Conservation (phyloP, 2,329 filamentous ascomycete species). For the Phialophora macrospora region DNA sequence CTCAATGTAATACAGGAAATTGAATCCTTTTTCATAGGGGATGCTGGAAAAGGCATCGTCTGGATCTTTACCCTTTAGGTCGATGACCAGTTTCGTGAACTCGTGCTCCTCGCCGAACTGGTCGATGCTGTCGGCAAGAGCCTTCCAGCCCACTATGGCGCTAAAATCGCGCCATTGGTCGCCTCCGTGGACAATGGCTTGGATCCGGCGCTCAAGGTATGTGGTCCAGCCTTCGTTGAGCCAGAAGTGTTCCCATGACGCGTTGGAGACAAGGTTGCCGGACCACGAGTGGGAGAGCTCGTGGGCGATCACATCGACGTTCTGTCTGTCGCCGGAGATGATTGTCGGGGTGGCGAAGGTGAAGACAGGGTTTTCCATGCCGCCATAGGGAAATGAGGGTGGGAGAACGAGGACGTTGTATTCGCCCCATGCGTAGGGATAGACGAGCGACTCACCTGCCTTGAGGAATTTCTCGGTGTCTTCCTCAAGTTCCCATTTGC, state of each 20-base stretch:
- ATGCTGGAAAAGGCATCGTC: constrained; percentile 93
- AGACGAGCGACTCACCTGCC: constrained; percentile 78
- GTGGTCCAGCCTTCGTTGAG: constrained; percentile 86
- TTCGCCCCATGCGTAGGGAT: constrained; percentile 89
- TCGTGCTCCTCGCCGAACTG: constrained; percentile 82
- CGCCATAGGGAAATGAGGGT: constrained; percentile 86
- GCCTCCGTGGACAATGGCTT: constrained; percentile 72
- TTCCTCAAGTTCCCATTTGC: constrained; percentile 87
- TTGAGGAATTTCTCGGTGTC: constrained; percentile 93
- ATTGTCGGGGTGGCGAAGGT: constrained; percentile 95
- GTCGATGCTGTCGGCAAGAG: constrained; percentile 79
- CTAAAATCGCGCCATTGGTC: constrained; percentile 89
- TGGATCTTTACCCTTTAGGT: constrained; percentile 87
- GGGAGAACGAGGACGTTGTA: constrained; percentile 94
- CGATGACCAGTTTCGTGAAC: constrained; percentile 88
- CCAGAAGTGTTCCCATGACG: constrained; percentile 61
- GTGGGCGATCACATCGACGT: constrained; percentile 95
- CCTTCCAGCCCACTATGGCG: constrained; percentile 94
- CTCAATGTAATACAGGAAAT: constrained; percentile 90
- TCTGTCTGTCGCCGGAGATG: constrained; percentile 87
- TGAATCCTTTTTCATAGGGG: constrained; percentile 96
- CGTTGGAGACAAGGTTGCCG: constrained; percentile 70
- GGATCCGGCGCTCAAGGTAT: constrained; percentile 87
- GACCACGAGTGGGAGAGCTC: constrained; percentile 80
- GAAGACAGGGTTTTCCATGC: constrained; percentile 92